phyloP scores from a whole-genome alignment of 2,329 filamentous ascomycete genomes.

The Hawksworthiomyces lignivorus region DNA sequence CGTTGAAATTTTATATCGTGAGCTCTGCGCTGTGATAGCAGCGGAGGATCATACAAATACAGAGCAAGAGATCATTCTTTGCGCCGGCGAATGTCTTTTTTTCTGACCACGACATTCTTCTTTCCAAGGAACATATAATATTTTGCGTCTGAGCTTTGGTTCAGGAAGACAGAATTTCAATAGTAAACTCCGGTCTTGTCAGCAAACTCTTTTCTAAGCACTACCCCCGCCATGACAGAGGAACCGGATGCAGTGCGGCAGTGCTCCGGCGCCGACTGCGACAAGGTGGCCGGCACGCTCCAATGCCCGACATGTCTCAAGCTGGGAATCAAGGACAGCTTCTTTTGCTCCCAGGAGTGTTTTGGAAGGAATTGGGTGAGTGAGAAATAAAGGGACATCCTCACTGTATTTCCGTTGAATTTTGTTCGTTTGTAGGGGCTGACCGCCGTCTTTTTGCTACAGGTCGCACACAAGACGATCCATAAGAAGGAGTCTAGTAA shows the following conservation, averaged over 20 bases:
- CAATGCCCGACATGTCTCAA: slow-evolving; percentile 96
- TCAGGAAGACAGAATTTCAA: too few relatives aligned
- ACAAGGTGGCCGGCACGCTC: slow-evolving; percentile 74
- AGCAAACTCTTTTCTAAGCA: too few relatives aligned
- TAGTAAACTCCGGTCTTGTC: too few relatives aligned
- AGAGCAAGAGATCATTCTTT: too few relatives aligned
- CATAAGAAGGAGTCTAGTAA: slow-evolving; percentile 75
- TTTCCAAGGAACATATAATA: too few relatives aligned
- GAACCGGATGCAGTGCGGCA: slow-evolving; percentile 53
- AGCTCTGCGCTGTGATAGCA: too few relatives aligned
- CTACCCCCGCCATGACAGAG: slow-evolving; percentile 37
- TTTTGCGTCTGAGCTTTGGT: too few relatives aligned
- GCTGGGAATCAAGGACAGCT: slow-evolving; percentile 78
- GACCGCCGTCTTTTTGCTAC: slow-evolving; percentile 3
- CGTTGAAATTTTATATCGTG: too few relatives aligned
- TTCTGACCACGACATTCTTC: too few relatives aligned
- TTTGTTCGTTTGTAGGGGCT: background rate
- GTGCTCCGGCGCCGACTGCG: slow-evolving; percentile 77
- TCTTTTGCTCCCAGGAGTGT: slow-evolving; percentile 96
- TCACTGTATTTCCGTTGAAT: background rate
- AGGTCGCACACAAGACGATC: slow-evolving; percentile 75
- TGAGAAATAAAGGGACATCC: background rate
- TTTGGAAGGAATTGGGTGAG: slow-evolving; percentile 96
- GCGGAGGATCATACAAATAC: too few relatives aligned
- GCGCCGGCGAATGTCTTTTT: too few relatives aligned